Conservation (phyloP, 192 early-diverging fungal species). For the Funneliformis mosseae region DNA sequence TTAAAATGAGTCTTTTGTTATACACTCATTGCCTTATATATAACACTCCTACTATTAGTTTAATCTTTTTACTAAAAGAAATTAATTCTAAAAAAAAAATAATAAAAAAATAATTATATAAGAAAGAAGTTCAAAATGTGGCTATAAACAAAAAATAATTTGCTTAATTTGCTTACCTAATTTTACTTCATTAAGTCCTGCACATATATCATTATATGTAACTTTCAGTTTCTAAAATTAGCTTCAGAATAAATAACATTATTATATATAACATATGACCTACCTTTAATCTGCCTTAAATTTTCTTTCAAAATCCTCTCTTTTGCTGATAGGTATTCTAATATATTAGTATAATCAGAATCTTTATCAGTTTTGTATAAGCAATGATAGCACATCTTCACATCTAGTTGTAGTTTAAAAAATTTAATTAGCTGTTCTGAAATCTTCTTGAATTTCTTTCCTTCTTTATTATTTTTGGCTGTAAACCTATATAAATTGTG, state of each 20-base stretch:
- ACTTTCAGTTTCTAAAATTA: too few relatives aligned
- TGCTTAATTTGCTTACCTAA: conserved; percentile 9
- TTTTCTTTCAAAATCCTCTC: conserved; percentile 17
- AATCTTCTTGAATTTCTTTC: too few relatives aligned
- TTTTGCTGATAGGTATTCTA: background rate
- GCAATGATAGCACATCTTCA: conserved; percentile 11
- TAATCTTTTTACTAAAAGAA: too few relatives aligned
- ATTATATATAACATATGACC: conserved; percentile 13
- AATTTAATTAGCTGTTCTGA: background rate
- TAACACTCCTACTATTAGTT: too few relatives aligned
- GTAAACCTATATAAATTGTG: too few relatives aligned
- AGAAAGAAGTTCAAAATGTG: background rate
- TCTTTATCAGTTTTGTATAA: conserved; percentile 24
- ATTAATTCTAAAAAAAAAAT: too few relatives aligned
- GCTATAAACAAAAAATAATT: background rate
- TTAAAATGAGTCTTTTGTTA: conserved; percentile 9
- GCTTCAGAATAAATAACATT: too few relatives aligned
- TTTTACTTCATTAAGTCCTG: too few relatives aligned
- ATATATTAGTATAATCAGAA: background rate
- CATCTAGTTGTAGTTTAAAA: background rate
- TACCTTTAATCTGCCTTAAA: conserved; percentile 20
- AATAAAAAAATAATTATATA: too few relatives aligned
- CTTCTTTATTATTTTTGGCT: too few relatives aligned
- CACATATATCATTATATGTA: too few relatives aligned
- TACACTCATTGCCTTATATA: background rate